Evolutionary conservation across 1,139 yeast species (phyloP).

Genomic region (Lodderomyces orthopsilosis): DNA sequence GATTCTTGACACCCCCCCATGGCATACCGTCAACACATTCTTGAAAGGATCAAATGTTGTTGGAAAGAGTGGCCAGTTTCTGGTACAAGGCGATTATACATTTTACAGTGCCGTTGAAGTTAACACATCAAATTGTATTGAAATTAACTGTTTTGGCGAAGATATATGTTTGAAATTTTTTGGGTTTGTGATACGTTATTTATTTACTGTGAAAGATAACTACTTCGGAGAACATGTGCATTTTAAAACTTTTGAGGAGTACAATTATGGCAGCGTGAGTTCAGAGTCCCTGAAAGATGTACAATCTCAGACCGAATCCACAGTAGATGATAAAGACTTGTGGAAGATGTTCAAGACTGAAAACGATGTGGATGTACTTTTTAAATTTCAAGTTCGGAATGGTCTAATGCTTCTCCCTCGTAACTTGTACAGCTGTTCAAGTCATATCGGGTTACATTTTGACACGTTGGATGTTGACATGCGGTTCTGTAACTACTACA

Average conservation of each 20-base stretch:
- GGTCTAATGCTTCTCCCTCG: slow-evolving; percentile 75
- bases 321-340: slow-evolving; percentile 26
- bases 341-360: slow-evolving; percentile 50
- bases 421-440: slow-evolving; percentile 61
- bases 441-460: slow-evolving; percentile 63
- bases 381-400: slow-evolving; percentile 64
- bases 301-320: neutral
- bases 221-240: slow-evolving; percentile 86
- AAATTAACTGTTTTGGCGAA: slow-evolving; percentile 62
- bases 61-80: slow-evolving; percentile 66
- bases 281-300: neutral
- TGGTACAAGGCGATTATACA: slow-evolving; percentile 63
- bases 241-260: slow-evolving; percentile 85
- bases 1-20: slow-evolving; percentile 75
- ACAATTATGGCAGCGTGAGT: slow-evolving; percentile 25
- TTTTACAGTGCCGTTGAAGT: slow-evolving; percentile 58
- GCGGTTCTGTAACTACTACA: slow-evolving; percentile 85
- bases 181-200: slow-evolving; percentile 75
- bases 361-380: slow-evolving; percentile 74
- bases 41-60: slow-evolving; percentile 53
- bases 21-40: slow-evolving; percentile 85
- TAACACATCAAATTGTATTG: slow-evolving; percentile 66
- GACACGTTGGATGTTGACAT: slow-evolving; percentile 71
- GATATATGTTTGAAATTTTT: slow-evolving; percentile 68
- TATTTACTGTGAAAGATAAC: slow-evolving; percentile 79